phyloP scores from a whole-genome alignment of 306 rosid genomes.

The barrel medic (Medicago truncatula) region DNA sequence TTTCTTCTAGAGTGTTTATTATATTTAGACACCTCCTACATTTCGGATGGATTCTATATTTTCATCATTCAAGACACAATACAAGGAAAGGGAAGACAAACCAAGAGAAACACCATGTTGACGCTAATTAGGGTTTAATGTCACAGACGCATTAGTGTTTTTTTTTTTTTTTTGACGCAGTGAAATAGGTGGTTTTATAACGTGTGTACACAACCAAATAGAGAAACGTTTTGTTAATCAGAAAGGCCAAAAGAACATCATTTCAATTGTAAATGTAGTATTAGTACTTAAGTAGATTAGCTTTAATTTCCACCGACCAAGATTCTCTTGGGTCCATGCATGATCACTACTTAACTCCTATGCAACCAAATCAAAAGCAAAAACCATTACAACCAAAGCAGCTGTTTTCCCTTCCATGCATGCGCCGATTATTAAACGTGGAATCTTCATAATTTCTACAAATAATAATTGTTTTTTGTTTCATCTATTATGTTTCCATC shows the following conservation, averaged over 20 bases:
- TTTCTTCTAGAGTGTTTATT: too few relatives aligned
- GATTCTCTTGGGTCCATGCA: constrained; percentile 39
- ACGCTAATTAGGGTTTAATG: too few relatives aligned
- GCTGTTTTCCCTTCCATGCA: constrained; percentile 42
- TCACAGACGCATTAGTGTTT: too few relatives aligned
- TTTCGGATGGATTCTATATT: too few relatives aligned
- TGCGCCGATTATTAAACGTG: background rate
- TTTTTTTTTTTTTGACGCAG: too few relatives aligned
- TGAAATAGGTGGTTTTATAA: background rate
- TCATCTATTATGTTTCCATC: too few relatives aligned
- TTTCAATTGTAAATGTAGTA: constrained; percentile 17
- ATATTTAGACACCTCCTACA: too few relatives aligned
- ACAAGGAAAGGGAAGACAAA: too few relatives aligned
- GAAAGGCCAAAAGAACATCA: constrained; percentile 47
- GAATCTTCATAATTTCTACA: background rate
- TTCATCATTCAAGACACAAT: too few relatives aligned
- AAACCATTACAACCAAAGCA: constrained; percentile 41
- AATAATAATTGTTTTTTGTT: too few relatives aligned
- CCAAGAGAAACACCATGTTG: too few relatives aligned
- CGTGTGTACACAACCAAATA: constrained; percentile 31
- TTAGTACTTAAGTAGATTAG: constrained; percentile 33
- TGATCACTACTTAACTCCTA: constrained; percentile 33
- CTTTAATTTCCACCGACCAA: constrained; percentile 56
- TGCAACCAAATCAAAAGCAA: constrained; percentile 31
- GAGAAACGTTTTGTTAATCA: constrained; percentile 27